phyloP scores from a whole-genome alignment of 495 filamentous ascomycete species.

The Thermochaetoides thermophila region DNA sequence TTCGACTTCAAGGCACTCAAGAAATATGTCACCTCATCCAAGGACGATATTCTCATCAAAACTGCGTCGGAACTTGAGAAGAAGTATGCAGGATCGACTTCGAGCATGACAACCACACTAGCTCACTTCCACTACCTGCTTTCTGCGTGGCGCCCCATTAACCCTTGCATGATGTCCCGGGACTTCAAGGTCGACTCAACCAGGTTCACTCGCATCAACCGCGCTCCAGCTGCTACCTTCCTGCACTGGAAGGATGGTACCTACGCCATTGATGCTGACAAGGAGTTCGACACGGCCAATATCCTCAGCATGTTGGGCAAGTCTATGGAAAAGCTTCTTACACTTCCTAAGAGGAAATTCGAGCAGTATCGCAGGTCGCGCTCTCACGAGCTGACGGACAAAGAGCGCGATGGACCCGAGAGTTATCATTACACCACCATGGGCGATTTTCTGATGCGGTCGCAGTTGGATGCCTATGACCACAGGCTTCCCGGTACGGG shows the following conservation, averaged over 20 bases:
- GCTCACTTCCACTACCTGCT: conserved; percentile 88
- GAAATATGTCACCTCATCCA: conserved; percentile 77
- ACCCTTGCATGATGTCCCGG: conserved; percentile 47
- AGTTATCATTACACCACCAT: conserved; percentile 76
- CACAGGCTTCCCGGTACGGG: conserved; percentile 74
- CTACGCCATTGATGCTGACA: conserved; percentile 97
- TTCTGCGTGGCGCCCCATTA: conserved; percentile 64
- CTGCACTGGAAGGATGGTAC: conserved; percentile 67
- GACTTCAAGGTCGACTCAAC: conserved; percentile 41
- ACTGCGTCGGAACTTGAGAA: conserved; percentile 53
- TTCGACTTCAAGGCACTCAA: conserved; percentile 84
- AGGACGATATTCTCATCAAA: conserved; percentile 49
- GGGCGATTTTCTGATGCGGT: conserved; percentile 89
- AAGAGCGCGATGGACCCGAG: conserved; percentile 51
- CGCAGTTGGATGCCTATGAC: conserved; percentile 89
- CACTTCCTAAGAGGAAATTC: conserved; percentile 60
- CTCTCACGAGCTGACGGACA: conserved; percentile 46
- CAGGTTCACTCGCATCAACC: conserved; percentile 57
- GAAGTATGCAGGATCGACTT: conserved; percentile 88
- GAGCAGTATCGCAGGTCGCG: conserved; percentile 64
- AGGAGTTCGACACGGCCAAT: conserved; percentile 74
- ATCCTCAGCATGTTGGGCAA: conserved; percentile 82
- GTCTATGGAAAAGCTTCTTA: conserved; percentile 94
- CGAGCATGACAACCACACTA: conserved; percentile 81
- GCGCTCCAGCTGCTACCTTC: conserved; percentile 66